Evolutionary conservation across 176 grass and related monocot genomes (phyloP), one percentile per base, ranked within the genome.

Genomic region (Oryza meridionalis): DNA sequence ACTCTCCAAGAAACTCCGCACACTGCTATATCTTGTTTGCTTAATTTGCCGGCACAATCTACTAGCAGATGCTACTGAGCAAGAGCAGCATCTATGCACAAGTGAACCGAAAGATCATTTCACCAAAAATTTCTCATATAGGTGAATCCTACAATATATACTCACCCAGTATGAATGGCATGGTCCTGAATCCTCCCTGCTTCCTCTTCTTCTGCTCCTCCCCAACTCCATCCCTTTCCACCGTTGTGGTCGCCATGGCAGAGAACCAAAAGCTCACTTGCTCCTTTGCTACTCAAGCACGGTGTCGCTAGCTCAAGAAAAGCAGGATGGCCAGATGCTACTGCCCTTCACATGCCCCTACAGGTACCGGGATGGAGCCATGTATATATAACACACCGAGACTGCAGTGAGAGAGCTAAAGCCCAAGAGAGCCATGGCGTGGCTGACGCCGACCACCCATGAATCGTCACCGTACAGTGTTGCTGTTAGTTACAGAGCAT

Each of bases 121-220:
- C 51, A 7, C 51, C 17, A 21, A 21, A 21, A 16, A 17, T 53
- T 72, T 40, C 7, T 12, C 19, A 25, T 69, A 26, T 50, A 66
- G 55, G 40, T 24, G 25, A 19, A 55, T 14, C 67, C 13, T 33
- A 43, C 4, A 3, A 51, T 51, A 50, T 17, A 26, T 59, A 13
- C 84, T 88, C 77, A 95, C 93, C 93, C 24, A 95, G 75, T 75
- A 95, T 92, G 65, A 92, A 84, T 8, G 93, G 93, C 88, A 95
- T 90, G 73, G 93, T 95, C 85, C 70, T 88, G 90, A 92, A 85
- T 42, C 93, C 93, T 61, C 93, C 93, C 59, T 88, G 72, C 77
- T 86, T 92, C 81, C 25, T 84, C 82, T 66, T 80, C 45, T 67
- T 75, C 11, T 77, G 46, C 13, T 59, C 55, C 51, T 55, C 46